A percentile compares a stretch with the other conserved stretches of the same genome.
These are phyloP conservation scores for Penicillium sp. DNA, from an alignment of 2,329 filamentous ascomycete genomes.

Conservation along the genomic window DNA sequence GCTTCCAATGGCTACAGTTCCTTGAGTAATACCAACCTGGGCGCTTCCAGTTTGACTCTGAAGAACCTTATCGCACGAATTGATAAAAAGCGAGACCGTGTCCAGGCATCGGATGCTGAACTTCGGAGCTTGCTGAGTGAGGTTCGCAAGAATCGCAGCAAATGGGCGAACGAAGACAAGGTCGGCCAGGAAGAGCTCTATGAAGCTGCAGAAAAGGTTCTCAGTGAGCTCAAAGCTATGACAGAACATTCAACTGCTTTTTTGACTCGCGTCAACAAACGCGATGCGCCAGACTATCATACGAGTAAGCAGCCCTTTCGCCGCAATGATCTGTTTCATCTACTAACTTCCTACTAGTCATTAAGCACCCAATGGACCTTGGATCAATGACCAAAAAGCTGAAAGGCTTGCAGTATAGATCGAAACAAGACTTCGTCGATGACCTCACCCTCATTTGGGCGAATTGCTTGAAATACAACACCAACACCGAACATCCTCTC, in stretches of 20 bases:
- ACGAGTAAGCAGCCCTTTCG: slow-evolving; percentile 61
- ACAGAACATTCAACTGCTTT: slow-evolving; percentile 98
- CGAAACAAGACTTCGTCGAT: slow-evolving; percentile 89
- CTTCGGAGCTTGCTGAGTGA: slow-evolving; percentile 92
- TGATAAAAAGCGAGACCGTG: slow-evolving; percentile 85
- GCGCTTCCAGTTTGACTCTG: slow-evolving; percentile 89
- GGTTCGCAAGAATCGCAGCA: slow-evolving; percentile 94
- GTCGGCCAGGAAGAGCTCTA: slow-evolving; percentile 97
- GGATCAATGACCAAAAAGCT: slow-evolving; percentile 98
- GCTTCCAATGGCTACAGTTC: slow-evolving; percentile 73
- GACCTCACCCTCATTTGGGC: slow-evolving; percentile 96
- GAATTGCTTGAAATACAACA: slow-evolving; percentile 95
- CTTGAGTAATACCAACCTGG: slow-evolving; percentile 88
- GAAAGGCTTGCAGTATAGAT: slow-evolving; percentile 73
- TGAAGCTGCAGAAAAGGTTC: slow-evolving; percentile 91
- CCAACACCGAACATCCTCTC: slow-evolving; percentile 79
- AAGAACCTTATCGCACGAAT: slow-evolving; percentile 97
- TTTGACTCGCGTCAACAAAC: slow-evolving; percentile 89
- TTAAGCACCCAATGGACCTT: slow-evolving; percentile 97
- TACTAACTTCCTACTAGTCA: slow-evolving; percentile 56
- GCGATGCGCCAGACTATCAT: slow-evolving; percentile 95
- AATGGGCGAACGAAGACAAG: slow-evolving; percentile 98
- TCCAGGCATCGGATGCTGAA: slow-evolving; percentile 89
- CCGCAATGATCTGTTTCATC: neutral
- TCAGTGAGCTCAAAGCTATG: slow-evolving; percentile 94